Base-by-base conservation (phyloP, 441 rosid genomes). In the Populus hybrid region DNA sequence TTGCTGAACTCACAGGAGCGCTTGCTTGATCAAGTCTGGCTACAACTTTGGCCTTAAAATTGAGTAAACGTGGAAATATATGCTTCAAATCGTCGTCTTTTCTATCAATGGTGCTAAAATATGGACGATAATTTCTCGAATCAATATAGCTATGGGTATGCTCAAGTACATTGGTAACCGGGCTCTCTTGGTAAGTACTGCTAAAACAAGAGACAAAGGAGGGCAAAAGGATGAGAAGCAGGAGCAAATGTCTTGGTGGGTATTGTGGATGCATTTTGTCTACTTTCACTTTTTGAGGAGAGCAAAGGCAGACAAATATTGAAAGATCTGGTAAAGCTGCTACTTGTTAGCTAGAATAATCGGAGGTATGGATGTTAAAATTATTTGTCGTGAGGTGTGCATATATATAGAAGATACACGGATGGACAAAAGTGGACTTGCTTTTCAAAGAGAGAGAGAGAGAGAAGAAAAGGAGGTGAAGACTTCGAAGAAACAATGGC, bases 151-250 rank as follows among this genome's bases (percentile, higher is more conserved):
- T 18, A 31, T 56, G 42, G 56, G 0, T 59, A 28, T 21, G 18
- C 8, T 36, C 9, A 33, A 23, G 63, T 3, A 9, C 2, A 36
- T n/a, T 24, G 6, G 76, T 68, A 36, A 23, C 21, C 31, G 42
- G 74, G 71, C 65, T 36, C 64, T 75, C 74, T 9, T 40, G 72
- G 69, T 74, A 75, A n/a, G 50, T 66, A 26, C 28, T 26, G n/a
- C 84, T 73, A 77, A 78, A 75, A 69, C 86, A 78, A 28, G 69
- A 71, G 56, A 73, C 29, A 5, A 77, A n/a, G 68, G 71, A 78
- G 77, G 76, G 36, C 24, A 74, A 29, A 2, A 77, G 9, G 50
- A 83, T 21, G 38, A 83, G 23, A 10, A 83, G 21, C 2, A 72
- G 28, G 26, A 81, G 67, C 33, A 74, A 69, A 59, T n/a, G 74